Base-by-base conservation (phyloP, 176 grass and related monocot genomes). In the Secale cereale region DNA sequence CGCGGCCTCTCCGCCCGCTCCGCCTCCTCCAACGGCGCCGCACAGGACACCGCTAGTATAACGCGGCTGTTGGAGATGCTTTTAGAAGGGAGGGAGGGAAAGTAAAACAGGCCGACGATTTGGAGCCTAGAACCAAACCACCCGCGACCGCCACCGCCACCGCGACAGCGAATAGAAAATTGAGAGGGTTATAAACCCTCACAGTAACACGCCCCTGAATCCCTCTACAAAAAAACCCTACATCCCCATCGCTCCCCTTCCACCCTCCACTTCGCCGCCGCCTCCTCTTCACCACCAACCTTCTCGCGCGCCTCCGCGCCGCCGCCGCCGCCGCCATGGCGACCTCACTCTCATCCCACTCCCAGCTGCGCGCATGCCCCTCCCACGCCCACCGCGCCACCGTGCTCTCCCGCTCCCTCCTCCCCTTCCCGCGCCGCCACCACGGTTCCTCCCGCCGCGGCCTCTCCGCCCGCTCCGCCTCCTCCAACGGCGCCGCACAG, bases 261-360 rank as follows among this genome's bases (percentile, higher is more conserved):
- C 8, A 14, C 20, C 20, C 25, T 62, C 54, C 67, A 13, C 74
- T 40, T 1, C 78, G 63, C 68, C 83, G 43, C 86, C 81, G 37
- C 78, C 63, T 14, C 64, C 65, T 15, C 40, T 29, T 22, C 33
- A 35, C 33, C 43, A 15, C 71, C 66, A n/a, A 39, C 33, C 57
- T 39, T 48, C 63, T 28, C 25, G 17, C 57, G 48, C 16, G 48
- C 48, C 48, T 52, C 48, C 48, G 48, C 48, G 15, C 48, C 48
- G 48, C 19, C 72, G 59, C 71, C 60, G 63, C 70, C 61, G 61
- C 81, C 75, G 65, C 54, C 65, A 82, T 83, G 86, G 80, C 89
- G 62, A 56, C 85, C 78, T 93, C 94, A 20, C 78, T 91, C 76
- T 87, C 86, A 50, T 80, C 78, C 48, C 86, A 81, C 15, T 74